Evolutionary conservation across 208 protist genomes (phyloP).

Genomic region (Trypanosoma melophagium): DNA sequence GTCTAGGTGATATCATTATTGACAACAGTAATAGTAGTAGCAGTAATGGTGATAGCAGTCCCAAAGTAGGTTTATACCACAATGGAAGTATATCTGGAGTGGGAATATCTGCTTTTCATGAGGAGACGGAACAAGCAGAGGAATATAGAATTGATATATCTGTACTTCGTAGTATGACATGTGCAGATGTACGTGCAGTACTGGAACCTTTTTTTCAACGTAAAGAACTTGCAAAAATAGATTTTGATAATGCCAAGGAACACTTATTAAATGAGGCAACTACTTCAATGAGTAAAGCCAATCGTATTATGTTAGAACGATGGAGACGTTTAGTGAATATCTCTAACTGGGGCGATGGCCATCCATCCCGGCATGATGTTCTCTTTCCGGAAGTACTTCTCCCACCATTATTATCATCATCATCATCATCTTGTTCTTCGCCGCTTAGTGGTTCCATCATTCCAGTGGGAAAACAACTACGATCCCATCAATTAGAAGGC

Average conservation of each 20-base stretch:
- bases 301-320: constrained; percentile 11
- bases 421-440: no score
- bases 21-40: no score
- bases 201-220: constrained; percentile 63
- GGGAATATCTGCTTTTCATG: no score
- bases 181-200: constrained; percentile 55
- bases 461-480: constrained; percentile 35
- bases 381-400: constrained; percentile 64
- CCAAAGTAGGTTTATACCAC: no score
- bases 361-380: constrained; percentile 23
- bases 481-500: constrained; percentile 74
- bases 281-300: background rate
- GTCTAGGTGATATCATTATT: background rate
- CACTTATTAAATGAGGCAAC: constrained; percentile 5
- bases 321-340: constrained; percentile 29
- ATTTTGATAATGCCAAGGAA: constrained; percentile 29
- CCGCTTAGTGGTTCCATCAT: background rate
- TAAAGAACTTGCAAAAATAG: constrained; percentile 31
- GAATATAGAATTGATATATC: constrained; percentile 14
- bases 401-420: background rate
- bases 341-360: constrained; percentile 30
- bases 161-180: constrained; percentile 58
- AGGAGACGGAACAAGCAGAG: background rate
- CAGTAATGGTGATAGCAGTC: no score
- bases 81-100: no score